Evolutionary conservation across 305 asterid species (phyloP).

Genomic region (Coffea humblotiana): DNA sequence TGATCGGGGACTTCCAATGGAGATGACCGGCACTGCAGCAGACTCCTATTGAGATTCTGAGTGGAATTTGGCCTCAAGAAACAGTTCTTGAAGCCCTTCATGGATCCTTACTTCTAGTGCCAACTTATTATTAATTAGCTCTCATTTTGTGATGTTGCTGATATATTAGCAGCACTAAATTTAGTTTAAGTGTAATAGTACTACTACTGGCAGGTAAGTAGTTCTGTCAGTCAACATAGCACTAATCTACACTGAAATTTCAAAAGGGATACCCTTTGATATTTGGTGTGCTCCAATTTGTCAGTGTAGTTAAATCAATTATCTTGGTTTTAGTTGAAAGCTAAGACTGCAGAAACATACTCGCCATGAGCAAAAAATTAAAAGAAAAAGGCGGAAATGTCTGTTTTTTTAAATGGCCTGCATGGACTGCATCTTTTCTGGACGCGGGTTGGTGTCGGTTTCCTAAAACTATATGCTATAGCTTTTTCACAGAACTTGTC

Average conservation of each 20-base stretch:
- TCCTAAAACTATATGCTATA: background rate
- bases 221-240: background rate
- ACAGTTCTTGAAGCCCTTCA: slow-evolving; percentile 2
- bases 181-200: no score
- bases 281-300: background rate
- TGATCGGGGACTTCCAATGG: slow-evolving; percentile 3
- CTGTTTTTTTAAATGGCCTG: no score
- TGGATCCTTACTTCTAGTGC: background rate
- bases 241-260: background rate
- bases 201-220: background rate
- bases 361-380: background rate
- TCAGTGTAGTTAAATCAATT: background rate
- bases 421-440: background rate
- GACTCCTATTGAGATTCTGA: background rate
- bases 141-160: background rate
- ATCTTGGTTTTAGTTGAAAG: background rate
- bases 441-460: background rate
- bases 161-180: no score
- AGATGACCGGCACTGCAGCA: slow-evolving; percentile 5
- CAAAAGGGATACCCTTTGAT: background rate
- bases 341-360: background rate
- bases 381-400: background rate
- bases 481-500: background rate
- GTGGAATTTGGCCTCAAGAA: background rate
- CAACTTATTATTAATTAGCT: background rate